Evolutionary conservation across 2,329 filamentous ascomycete species (phyloP).

Genomic region (Sporothrix schenckii): DNA sequence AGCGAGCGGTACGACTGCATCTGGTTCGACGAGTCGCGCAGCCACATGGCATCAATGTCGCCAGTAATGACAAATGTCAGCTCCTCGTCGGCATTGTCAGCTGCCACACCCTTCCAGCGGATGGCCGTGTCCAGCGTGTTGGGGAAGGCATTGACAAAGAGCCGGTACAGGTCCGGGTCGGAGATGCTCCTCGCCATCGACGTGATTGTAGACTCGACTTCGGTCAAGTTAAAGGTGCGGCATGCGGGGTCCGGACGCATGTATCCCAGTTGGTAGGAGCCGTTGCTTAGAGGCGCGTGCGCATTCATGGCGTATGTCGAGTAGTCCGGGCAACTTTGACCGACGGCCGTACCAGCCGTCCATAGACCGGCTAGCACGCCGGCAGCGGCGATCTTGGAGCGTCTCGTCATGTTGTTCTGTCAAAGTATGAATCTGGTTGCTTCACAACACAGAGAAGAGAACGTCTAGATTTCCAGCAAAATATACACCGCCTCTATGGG

Average conservation of each 20-base stretch:
- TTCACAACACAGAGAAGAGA: neutral
- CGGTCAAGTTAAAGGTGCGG: constrained; percentile 76
- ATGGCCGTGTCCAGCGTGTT: constrained; percentile 60
- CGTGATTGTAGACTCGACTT: constrained; percentile 75
- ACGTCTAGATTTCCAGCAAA: neutral
- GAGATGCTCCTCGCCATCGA: constrained; percentile 69
- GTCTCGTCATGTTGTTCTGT: neutral
- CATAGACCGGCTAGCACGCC: constrained; percentile 24
- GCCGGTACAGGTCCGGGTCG: constrained; percentile 73
- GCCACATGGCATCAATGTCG: constrained; percentile 44
- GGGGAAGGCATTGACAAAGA: constrained; percentile 74
- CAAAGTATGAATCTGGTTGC: neutral
- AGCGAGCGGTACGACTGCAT: constrained; percentile 73
- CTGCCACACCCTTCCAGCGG: constrained; percentile 37
- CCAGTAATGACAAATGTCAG: constrained; percentile 69
- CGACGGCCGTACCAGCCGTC: neutral
- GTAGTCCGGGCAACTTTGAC: constrained; percentile 64
- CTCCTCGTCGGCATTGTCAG: constrained; percentile 36
- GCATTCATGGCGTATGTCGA: constrained; percentile 58
- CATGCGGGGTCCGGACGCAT: constrained; percentile 77
- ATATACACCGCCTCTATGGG: neutral
- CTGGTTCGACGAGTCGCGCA: constrained; percentile 60
- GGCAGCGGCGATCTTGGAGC: neutral
- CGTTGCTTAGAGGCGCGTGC: constrained; percentile 75
- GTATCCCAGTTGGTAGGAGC: constrained; percentile 74